Base-by-base conservation (phyloP, 2,329 filamentous ascomycete species). In the Ophiostoma pallidulum region DNA sequence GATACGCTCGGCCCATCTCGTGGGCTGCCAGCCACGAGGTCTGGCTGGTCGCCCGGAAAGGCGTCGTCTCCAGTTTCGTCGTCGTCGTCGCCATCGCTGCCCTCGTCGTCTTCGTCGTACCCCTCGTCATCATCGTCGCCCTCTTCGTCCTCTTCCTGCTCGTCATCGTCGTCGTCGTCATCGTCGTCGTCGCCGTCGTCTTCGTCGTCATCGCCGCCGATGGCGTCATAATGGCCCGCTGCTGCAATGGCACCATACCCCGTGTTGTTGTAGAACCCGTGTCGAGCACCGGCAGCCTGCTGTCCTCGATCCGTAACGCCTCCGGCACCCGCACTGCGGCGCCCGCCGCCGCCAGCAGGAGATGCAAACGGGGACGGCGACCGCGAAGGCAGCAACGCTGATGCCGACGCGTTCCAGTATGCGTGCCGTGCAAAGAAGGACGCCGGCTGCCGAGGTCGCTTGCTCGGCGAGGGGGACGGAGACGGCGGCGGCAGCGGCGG, bases 41-140 rank as follows among this genome's bases (percentile, higher is more conserved):
- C 28, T 6, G 8, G 10, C 29, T 33, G 8, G n/a, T 16, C 20
- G 16, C 16, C 26, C 9, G 12, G 31, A 13, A 16, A 28, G 2
- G 16, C 26, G 10, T 48, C 43, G 26, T 42, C 41, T 6, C 5
- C 10, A 28, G 5, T 6, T 8, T 45, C 40, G 13, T 37, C 31
- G 8, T 45, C 41, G n/a, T 37, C 22, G 9, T 48, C 41, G 31
- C 45, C 33, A 10, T 44, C 31, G 8, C 31, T 19, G 16, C 10
- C 20, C n/a, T 41, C 22, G 16, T 31, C 16, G 20, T 35, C 32
- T 19, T 47, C 32, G n/a, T 46, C 22, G 24, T 39, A 24, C n/a
- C 38, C 51, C 52, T 49, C 62, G 53, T 48, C 56, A 50, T 51
- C 56, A 32, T 60, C 55, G 24, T 58, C 57, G n/a, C 64, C 66